phyloP scores from a whole-genome alignment of 371 early-diverging fungal species.

The Mucor piriformis region DNA sequence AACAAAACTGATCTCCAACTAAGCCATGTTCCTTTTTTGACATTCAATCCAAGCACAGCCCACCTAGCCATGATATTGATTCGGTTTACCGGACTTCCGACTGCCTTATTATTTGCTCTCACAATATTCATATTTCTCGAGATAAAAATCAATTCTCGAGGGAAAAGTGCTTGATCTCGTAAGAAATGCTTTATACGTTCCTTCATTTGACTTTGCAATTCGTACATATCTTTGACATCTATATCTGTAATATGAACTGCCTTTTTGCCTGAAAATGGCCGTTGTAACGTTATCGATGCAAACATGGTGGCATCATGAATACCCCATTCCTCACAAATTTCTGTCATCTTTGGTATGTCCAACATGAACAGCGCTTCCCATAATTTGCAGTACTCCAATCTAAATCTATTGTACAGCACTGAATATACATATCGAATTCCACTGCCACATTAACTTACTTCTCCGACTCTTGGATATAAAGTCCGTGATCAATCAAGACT shows the following conservation, averaged over 20 bases:
- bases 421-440: too few species aligned
- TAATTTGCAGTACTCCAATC: constrained; percentile 79
- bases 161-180: constrained; percentile 70
- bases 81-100: constrained; percentile 88
- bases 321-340: constrained; percentile 82
- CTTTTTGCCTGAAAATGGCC: constrained; percentile 69
- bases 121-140: constrained; percentile 91
- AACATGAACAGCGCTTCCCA: constrained; percentile 87
- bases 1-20: constrained; percentile 50
- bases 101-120: constrained; percentile 80
- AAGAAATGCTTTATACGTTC: constrained; percentile 73
- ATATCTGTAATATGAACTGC: constrained; percentile 51
- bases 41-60: constrained; percentile 66
- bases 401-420: constrained; percentile 49
- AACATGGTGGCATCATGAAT: constrained; percentile 82
- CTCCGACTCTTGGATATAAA: constrained; percentile 80
- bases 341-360: constrained; percentile 62
- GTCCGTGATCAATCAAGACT: constrained; percentile 90
- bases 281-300: constrained; percentile 81
- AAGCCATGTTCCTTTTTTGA: constrained; percentile 19
- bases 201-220: constrained; percentile 76
- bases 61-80: constrained; percentile 86
- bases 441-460: constrained; percentile 15
- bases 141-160: constrained; percentile 89
- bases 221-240: constrained; percentile 62